Evolutionary conservation across 1,284 basidiomycete species (phyloP).

Genomic region (Tausonia pullulans): DNA sequence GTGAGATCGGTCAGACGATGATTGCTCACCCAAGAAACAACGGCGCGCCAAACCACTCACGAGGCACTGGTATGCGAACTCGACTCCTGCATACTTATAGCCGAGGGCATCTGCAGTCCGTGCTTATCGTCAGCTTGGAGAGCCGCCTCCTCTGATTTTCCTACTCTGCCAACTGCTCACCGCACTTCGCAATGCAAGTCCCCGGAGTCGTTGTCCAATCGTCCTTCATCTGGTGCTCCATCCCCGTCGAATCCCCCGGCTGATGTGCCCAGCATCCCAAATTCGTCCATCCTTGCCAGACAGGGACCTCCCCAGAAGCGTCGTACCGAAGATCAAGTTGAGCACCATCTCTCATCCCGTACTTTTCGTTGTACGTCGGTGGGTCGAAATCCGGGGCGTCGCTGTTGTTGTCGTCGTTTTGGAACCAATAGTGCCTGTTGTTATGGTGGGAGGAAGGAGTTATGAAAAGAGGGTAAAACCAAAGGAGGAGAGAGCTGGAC

Average conservation of each 20-base stretch:
- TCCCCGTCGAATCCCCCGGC: background rate
- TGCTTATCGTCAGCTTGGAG: no score
- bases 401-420: background rate
- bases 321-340: background rate
- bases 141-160: background rate
- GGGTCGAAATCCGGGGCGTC: background rate
- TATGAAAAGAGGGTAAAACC: background rate
- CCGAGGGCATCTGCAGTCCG: no score
- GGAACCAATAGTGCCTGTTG: background rate
- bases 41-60: no score
- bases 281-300: background rate
- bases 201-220: background rate
- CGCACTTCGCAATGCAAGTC: background rate
- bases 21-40: no score
- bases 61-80: no score
- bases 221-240: background rate
- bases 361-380: background rate
- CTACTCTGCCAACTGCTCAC: background rate
- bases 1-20: no score
- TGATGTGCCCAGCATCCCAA: background rate
- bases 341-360: background rate
- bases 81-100: no score
- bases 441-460: background rate
- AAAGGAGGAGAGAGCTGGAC: background rate
- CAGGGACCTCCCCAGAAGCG: background rate